phyloP scores from a whole-genome alignment of 225 moss, liverwort and hornwort species.

The Sphagnum tenellum region DNA sequence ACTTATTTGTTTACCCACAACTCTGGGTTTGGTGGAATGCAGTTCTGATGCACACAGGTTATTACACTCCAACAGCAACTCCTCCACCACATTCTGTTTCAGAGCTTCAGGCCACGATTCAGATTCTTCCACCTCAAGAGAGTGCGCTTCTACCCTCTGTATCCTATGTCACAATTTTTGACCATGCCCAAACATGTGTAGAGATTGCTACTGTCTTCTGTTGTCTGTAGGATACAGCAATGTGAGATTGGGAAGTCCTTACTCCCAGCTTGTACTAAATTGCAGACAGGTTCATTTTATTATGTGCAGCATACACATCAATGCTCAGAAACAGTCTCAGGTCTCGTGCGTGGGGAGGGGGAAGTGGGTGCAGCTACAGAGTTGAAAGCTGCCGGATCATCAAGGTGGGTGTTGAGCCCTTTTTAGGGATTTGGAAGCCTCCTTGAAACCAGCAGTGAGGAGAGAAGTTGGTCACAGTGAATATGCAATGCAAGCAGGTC shows the following conservation, averaged over 20 bases:
- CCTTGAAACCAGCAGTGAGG: too few relatives aligned
- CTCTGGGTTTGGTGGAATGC: constrained; percentile 8
- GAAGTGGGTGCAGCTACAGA: constrained; percentile 83
- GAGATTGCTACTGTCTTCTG: too few relatives aligned
- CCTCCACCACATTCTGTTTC: constrained; percentile 59
- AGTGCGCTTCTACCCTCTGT: constrained; percentile 4
- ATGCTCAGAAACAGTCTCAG: constrained; percentile 77
- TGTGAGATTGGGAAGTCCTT: neutral
- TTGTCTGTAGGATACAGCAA: too few relatives aligned
- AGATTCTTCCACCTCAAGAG: constrained; percentile 65
- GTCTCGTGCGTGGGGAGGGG: constrained; percentile 93
- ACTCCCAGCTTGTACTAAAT: neutral
- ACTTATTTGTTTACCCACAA: too few relatives aligned
- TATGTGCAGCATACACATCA: constrained; percentile 56
- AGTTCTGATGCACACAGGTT: constrained; percentile 94
- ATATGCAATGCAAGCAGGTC: too few relatives aligned
- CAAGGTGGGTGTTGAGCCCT: constrained; percentile 24
- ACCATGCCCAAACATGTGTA: too few relatives aligned
- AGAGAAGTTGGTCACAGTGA: too few relatives aligned
- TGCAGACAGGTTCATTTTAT: neutral
- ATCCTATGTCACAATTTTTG: too few relatives aligned
- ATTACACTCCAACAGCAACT: constrained; percentile 66
- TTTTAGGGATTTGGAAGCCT: too few relatives aligned
- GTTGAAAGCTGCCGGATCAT: constrained; percentile 74
- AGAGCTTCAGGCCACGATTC: constrained; percentile 68